Evolutionary conservation across 2,329 filamentous ascomycete species (phyloP), one percentile per base, ranked within the genome.

Genomic region (Myriosclerotinia duriaeana): DNA sequence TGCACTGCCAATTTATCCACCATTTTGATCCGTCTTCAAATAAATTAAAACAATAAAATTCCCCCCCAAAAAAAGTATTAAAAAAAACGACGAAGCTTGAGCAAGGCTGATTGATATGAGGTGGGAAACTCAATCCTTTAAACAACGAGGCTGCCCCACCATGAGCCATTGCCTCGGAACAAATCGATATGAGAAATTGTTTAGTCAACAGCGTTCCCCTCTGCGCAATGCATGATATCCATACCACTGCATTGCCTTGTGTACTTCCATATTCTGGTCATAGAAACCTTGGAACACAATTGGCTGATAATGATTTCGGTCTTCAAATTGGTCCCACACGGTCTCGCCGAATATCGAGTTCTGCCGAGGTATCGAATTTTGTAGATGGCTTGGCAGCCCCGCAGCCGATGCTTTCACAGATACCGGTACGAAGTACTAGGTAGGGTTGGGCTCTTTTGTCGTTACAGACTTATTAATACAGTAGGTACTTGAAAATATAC

Each of bases 1-100:
- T 85, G 83, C 52, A 83, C 83, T 26, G 82, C 81, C 69, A 94
- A 84, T 75, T 89, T 90, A 75, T 89, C 85, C 34, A 82, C 74
- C 60, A 83, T 75, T 26, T 58, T 64, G 38, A 64, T 55, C 15
- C 34, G 34, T n/a, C 15, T 38, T 26, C 36, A 38, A 53, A 34
- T 22, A 38, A 53, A 34, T 4, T 6, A 4, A 34, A 34, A 34
- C 30, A 34, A 34, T 34, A 12, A 26, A 17, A 12, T 44, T 20
- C 17, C 26, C 26, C n/a, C n/a, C n/a, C n/a, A n/a, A 15, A 44
- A 40, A n/a, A 55, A 61, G 20, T 52, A 22, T 11, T 38, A 17
- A 26, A 26, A 26, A 52, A n/a, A 30, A 22, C 8, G 12, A 30
- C n/a, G 7, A 34, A 30, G 30, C 17, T 30, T 53, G 12, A 42